phyloP scores from a whole-genome alignment of 2,329 filamentous ascomycete genomes.

The Coniochaeta ligniaria region DNA sequence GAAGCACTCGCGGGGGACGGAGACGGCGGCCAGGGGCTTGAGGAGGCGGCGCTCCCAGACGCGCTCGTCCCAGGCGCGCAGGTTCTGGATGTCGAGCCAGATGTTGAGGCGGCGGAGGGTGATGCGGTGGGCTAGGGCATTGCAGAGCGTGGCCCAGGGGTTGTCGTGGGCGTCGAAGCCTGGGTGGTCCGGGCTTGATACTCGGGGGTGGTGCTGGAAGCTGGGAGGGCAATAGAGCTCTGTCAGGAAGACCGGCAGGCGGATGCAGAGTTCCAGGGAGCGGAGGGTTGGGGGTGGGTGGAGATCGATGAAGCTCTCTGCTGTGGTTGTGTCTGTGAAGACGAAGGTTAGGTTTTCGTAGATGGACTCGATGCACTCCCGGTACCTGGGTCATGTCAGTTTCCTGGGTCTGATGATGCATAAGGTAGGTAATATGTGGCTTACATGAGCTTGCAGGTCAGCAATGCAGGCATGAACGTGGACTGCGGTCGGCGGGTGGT shows the following conservation, averaged over 20 bases:
- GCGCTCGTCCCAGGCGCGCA: constrained; percentile 20
- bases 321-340: constrained; percentile 17
- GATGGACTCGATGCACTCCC: constrained; percentile 16
- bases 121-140: constrained; percentile 8
- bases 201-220: constrained; percentile 5
- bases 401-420: background rate
- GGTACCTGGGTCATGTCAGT: constrained; percentile 14
- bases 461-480: constrained; percentile 11
- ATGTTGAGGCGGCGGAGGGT: constrained; percentile 16
- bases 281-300: constrained; percentile 9
- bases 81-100: constrained; percentile 20
- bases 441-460: constrained; percentile 20
- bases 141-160: constrained; percentile 19
- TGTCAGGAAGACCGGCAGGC: constrained; percentile 14
- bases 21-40: constrained; percentile 10
- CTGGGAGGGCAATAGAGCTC: constrained; percentile 18
- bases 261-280: constrained; percentile 18
- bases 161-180: constrained; percentile 12
- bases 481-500: constrained; percentile 2
- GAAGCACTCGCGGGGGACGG: constrained; percentile 5
- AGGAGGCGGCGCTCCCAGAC: constrained; percentile 21
- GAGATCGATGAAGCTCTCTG: constrained; percentile 14
- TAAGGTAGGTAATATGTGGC: background rate
- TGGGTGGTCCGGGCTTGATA: constrained; percentile 7
- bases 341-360: constrained; percentile 18